These are phyloP conservation scores for Mrakia hoshinonis DNA, from an alignment of 768 basidiomycete species.

Conservation along the genomic window DNA sequence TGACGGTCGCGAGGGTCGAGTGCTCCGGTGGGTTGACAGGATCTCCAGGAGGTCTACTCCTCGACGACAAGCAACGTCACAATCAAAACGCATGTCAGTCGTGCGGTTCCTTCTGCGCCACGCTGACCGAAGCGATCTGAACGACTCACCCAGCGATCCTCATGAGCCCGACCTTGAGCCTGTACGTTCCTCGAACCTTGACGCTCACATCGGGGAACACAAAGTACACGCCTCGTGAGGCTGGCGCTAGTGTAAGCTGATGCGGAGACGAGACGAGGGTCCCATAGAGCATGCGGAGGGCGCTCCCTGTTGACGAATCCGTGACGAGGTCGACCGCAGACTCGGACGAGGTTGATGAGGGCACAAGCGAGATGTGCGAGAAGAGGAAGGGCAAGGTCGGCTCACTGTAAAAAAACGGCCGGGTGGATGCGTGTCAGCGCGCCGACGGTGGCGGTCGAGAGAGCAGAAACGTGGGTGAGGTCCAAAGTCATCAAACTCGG, in stretches of 20 bases:
- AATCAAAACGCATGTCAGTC: neutral
- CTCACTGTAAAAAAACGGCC: constrained; percentile 4
- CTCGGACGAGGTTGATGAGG: neutral
- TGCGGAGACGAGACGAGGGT: constrained; percentile 27
- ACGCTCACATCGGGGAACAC: constrained; percentile 30
- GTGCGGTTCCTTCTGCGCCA: too few species aligned
- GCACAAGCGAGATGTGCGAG: constrained; percentile 25
- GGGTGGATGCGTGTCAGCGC: too few species aligned
- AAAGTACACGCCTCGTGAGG: constrained; percentile 4
- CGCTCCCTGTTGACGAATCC: neutral
- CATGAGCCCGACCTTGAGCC: constrained; percentile 19
- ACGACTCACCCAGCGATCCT: constrained; percentile 25
- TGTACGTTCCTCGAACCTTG: constrained; percentile 6
- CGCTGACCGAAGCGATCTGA: too few species aligned
- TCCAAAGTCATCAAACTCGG: neutral
- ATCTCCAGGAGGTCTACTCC: constrained; percentile 21
- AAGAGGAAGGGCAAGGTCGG: constrained; percentile 22
- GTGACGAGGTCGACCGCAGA: constrained; percentile 14
- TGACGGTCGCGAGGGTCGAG: constrained; percentile 9
- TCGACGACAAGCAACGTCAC: neutral
- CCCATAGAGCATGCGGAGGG: constrained; percentile 27
- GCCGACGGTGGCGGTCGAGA: neutral
- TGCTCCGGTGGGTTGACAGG: constrained; percentile 18
- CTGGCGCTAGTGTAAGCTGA: neutral
- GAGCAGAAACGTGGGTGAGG: neutral